A percentile compares a stretch with the other conserved stretches of the same genome.
These are phyloP conservation scores for Lepidium aucheri DNA, from an alignment of 345 rosid genomes.

Conservation along the genomic window DNA sequence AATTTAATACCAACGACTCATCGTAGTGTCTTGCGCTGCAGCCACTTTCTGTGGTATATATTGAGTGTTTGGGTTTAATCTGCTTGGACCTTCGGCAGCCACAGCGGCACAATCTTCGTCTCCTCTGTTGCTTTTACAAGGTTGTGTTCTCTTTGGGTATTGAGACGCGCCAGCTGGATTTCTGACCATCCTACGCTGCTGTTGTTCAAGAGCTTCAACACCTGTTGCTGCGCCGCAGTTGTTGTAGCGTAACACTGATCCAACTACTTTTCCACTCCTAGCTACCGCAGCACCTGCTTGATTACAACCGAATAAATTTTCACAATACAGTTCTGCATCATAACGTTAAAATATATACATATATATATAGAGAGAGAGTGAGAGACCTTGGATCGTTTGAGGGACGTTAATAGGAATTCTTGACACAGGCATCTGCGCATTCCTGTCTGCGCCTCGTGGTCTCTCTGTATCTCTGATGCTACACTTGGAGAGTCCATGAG, in stretches of 20 bases:
- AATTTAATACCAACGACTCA: constrained; percentile 64
- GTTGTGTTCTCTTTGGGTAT: constrained; percentile 60
- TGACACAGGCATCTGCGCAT: constrained; percentile 52
- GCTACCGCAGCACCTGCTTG: constrained; percentile 59
- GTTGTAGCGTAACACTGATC: constrained; percentile 77
- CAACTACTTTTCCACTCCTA: constrained; percentile 81
- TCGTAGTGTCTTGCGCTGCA: constrained; percentile 69
- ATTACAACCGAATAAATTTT: constrained; percentile 8
- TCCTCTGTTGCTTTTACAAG: constrained; percentile 57
- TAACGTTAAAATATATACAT: too few relatives aligned
- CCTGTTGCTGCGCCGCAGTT: constrained; percentile 62
- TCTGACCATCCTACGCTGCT: constrained; percentile 56
- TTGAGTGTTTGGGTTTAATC: constrained; percentile 77
- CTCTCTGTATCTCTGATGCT: constrained; percentile 68
- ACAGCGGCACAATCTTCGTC: constrained; percentile 44
- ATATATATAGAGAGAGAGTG: not conserved
- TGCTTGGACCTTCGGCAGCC: constrained; percentile 42
- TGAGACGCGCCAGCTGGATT: constrained; percentile 54
- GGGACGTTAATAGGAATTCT: constrained; percentile 81
- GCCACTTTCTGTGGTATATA: constrained; percentile 74
- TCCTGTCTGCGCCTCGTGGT: constrained; percentile 47
- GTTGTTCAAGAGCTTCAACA: constrained; percentile 66
- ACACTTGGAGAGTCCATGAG: constrained; percentile 73
- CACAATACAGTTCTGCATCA: not conserved
- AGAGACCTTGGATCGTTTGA: constrained; percentile 54